Conservation (phyloP, 257 asterid genomes). For the Ilex aquifolium region DNA sequence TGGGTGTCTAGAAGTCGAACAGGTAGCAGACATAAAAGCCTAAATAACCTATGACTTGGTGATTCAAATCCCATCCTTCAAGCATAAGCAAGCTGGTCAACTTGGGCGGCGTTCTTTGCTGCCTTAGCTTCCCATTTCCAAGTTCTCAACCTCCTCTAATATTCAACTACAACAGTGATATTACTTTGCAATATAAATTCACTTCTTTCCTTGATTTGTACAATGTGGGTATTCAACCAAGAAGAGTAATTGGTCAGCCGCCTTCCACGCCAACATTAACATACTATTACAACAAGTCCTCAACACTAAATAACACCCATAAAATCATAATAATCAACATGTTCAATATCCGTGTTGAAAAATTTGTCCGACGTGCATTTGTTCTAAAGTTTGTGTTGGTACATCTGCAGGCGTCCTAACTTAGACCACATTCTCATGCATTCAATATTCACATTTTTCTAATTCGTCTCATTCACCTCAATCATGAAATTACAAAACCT, state of each 20-base stretch:
- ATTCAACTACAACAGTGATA: too few species aligned
- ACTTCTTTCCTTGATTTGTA: too few species aligned
- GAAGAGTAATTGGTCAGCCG: too few species aligned
- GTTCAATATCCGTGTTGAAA: neutral
- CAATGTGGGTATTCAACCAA: too few species aligned
- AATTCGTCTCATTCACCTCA: constrained; percentile 6
- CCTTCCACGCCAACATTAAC: too few species aligned
- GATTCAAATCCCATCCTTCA: constrained; percentile 18
- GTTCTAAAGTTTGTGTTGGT: constrained; percentile 39
- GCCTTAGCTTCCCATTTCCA: constrained; percentile 1
- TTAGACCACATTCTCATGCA: constrained; percentile 25
- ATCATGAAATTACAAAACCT: constrained; percentile 29
- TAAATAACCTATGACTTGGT: too few species aligned
- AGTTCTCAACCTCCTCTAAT: constrained; percentile 10
- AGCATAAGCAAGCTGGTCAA: constrained; percentile 45
- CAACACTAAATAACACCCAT: constrained; percentile 7
- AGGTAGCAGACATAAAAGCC: too few species aligned
- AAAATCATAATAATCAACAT: neutral
- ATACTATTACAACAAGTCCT: constrained; percentile 3
- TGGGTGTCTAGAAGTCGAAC: too few species aligned
- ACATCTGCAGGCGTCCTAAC: constrained; percentile 56
- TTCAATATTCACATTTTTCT: constrained; percentile 7
- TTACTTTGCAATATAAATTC: too few species aligned
- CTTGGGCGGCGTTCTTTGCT: constrained; percentile 48
- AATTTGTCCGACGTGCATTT: constrained; percentile 48